Evolutionary conservation across 768 basidiomycete species (phyloP), one percentile per base, ranked within the genome.

Genomic region (Lyophyllum semitale): DNA sequence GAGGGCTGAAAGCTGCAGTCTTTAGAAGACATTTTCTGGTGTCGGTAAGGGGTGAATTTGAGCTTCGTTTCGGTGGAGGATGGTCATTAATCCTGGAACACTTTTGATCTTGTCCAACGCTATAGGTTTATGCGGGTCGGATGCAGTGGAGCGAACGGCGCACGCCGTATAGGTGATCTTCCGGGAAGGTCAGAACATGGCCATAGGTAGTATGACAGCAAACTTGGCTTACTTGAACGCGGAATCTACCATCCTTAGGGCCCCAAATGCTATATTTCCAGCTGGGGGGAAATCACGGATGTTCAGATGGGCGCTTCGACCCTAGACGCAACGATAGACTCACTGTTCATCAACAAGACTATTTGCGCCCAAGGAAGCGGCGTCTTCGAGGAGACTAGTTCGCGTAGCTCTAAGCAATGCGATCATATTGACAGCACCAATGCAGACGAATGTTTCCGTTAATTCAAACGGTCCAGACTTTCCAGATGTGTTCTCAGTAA

Each of bases 81-180:
- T 81, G 35, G 87, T 90, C 90, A 91, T 92, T 26, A 90, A 77
- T 8, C 89, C 90, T 2, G 86, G 85, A 6, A 91, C 77, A 58
- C 80, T 78, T 59, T 73, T 79, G 46, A 80, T 83, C 55, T 80
- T 77, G 54, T 87, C 82, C 45, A 89, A 66, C 1, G 82, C 82
- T 23, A 90, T 81, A 1, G 88, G 88, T 23, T 74, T 76, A 61
- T 78, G 79, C 13, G 88, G 83, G 67, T 91, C 87, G 2, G 73
- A 69, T 2, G 60, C 60, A 8, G 70, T 63, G 2, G 84, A 83
- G 48, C 77, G 80, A 2, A 84, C 80, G 4, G 86, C 84, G 3
- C 71, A 76, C 7, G 87, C 89, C 18, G 68, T 73, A 61, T 91
- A 91, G 23, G 74, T 77, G 48, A 91, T 75, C 89, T 91, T 57